Percentiles rank a stretch among this genome's conserved stretches.
phyloP scores from a whole-genome alignment of 2,329 filamentous ascomycete species.

The Ilyonectria destructans region DNA sequence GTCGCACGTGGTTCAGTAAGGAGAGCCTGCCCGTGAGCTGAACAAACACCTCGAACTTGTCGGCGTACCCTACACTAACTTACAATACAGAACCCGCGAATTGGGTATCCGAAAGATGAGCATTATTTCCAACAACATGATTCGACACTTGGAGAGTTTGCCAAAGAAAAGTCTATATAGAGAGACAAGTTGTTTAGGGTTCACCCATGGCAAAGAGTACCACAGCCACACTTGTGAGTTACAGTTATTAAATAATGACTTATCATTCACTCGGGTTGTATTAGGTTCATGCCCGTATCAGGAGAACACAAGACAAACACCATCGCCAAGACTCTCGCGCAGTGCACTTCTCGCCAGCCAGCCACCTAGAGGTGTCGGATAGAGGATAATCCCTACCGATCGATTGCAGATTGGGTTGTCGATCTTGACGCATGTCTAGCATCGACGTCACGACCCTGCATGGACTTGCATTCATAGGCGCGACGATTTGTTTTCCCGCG shows the following conservation, averaged over 20 bases:
- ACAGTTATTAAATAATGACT: too few species aligned
- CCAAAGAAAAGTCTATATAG: too few species aligned
- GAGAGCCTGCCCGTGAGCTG: background rate
- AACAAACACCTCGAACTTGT: background rate
- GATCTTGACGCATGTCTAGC: constrained; percentile 8
- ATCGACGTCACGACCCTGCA: background rate
- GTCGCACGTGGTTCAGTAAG: background rate
- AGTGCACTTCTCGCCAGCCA: background rate
- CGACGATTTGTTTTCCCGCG: background rate
- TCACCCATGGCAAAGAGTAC: too few species aligned
- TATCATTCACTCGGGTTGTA: too few species aligned
- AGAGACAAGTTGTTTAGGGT: background rate
- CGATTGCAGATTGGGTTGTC: constrained; percentile 9
- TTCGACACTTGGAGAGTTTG: too few species aligned
- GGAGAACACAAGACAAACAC: background rate
- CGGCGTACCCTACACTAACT: background rate
- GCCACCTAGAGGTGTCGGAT: background rate
- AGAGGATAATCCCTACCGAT: constrained; percentile 6
- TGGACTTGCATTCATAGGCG: background rate
- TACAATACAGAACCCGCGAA: background rate
- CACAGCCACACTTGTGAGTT: too few species aligned
- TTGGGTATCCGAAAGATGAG: background rate
- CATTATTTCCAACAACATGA: background rate
- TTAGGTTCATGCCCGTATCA: background rate
- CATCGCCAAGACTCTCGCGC: background rate